Evolutionary conservation across 805 yeast species (phyloP), one percentile per base, ranked within the genome.

Genomic region (Nakazawaea ambrosiae): DNA sequence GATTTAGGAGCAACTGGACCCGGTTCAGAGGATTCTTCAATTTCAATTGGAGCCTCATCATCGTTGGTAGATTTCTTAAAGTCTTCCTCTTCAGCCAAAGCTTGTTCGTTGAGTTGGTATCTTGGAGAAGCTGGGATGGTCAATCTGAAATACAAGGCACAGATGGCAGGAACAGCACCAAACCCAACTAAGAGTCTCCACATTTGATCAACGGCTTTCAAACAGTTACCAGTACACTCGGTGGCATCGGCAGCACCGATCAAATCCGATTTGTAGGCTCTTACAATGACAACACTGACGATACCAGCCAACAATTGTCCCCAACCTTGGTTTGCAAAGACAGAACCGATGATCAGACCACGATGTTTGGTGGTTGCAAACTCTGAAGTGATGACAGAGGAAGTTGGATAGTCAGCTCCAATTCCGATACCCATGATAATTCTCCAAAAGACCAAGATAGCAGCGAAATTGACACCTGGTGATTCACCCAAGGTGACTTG

Each of bases 311-410:
- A 57, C 44, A 83, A 69, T 65, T 85, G 94, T 57, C 95, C 95
- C 73, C 86, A 72, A 57, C 94, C 95, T 64, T 84, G 95, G 68
- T 83, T 84, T 41, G 94, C 84, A 62, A 84, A 84, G 41, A 83
- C 90, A 25, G 90, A 87, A 50, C 83, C 84, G 88, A 83, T 82
- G 50, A 82, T 82, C 45, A 90, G 88, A 69, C 92, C 92, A 74
- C 92, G 80, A 87, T 89, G 82, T 61, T 79, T 82, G 47, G 90
- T 83, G 43, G 90, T 81, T 29, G 90, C 73, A 53, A 82, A 83
- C 65, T 83, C 92, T 36, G 90, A 75, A 11, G 89, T 77, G 47
- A 83, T 82, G 55, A 83, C 80, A n/a, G 90, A 81, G 9, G 90
- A 82, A 51, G 83, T 68, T 47, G 92, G 94, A 60, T 83, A 83